Base-by-base conservation (phyloP, 208 protist genomes). In the Vickermania ingenoplastis region DNA sequence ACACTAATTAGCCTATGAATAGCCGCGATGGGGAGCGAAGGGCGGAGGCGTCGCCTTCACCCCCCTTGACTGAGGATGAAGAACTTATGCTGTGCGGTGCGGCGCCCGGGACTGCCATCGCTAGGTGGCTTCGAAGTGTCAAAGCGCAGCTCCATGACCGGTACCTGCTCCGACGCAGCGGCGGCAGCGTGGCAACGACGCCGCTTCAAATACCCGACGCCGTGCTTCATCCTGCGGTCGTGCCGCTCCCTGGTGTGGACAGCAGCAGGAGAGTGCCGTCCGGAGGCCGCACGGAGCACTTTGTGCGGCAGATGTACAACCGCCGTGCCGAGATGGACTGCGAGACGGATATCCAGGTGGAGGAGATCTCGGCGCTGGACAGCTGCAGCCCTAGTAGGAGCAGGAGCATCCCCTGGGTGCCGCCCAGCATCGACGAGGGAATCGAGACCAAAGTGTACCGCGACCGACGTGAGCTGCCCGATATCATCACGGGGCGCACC, bases 71-170 rank as follows among this genome's bases (percentile, higher is more conserved):
- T 2, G 59, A 62, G 36, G 77, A 85, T 24, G 82, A 89, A 5
- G 53, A 59, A 3, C 30, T 89, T 24, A 63, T 89, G 24, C 69
- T 89, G 24, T 73, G 77, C 30, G 82, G 82, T 21, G 66, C 84
- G 31, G 55, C 71, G 2, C 77, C 75, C 0, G 81, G 75, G 22
- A 68, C 65, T 1, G 57, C 66, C 29, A 77, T 66, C 52, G 81
- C 73, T 27, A 68, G 61, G 30, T 84, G 62, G 75, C 78, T 62
- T 25, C 65, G 22, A 29, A 77, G 65, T 23, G 72, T 73, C 56
- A 69, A 41, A 14, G 50, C 22, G 11, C 70, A 69, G 36, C 61
- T 75, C 2, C 60, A 48, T 53, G n/a, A 26, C 50, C 50, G 50
- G 50, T 21, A 54, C 11, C 36, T n/a, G n/a, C n/a, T n/a, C n/a